Conservation (phyloP, 2,329 filamentous ascomycete genomes). For the Xenoacremonium recifei region DNA sequence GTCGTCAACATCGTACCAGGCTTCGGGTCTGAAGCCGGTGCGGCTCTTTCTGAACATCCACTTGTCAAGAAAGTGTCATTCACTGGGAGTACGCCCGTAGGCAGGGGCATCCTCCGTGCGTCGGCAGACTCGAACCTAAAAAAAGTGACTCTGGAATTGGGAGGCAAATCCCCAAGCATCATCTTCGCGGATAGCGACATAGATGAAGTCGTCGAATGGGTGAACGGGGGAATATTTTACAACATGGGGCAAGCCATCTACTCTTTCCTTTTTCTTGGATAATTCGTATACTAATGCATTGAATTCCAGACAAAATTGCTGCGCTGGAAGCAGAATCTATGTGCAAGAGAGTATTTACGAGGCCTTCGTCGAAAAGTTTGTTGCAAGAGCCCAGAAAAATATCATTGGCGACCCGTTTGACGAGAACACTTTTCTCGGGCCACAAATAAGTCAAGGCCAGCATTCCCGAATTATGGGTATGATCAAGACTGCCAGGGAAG, state of each 20-base stretch:
- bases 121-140: constrained; percentile 58
- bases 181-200: constrained; percentile 59
- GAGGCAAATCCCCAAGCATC: constrained; percentile 56
- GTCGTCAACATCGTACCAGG: too few relatives aligned
- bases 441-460: constrained; percentile 63
- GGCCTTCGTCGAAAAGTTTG: constrained; percentile 57
- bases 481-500: constrained; percentile 61
- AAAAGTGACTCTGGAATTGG: constrained; percentile 58
- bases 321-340: constrained; percentile 55
- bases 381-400: constrained; percentile 43
- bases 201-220: constrained; percentile 58
- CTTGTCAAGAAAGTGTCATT: constrained; percentile 70
- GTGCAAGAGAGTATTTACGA: constrained; percentile 57
- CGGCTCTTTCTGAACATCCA: constrained; percentile 60
- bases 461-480: constrained; percentile 64
- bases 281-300: too few relatives aligned
- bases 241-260: constrained; percentile 53
- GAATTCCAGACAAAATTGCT: background rate
- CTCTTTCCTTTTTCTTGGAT: fast-evolving
- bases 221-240: constrained; percentile 41
- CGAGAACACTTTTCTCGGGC: constrained; percentile 62
- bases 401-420: constrained; percentile 63
- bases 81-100: constrained; percentile 66
- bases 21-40: constrained; percentile 61
- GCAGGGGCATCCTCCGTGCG: constrained; percentile 66